Base-by-base conservation (phyloP, 2,329 filamentous ascomycete genomes). In the Scedosporium apiospermum region DNA sequence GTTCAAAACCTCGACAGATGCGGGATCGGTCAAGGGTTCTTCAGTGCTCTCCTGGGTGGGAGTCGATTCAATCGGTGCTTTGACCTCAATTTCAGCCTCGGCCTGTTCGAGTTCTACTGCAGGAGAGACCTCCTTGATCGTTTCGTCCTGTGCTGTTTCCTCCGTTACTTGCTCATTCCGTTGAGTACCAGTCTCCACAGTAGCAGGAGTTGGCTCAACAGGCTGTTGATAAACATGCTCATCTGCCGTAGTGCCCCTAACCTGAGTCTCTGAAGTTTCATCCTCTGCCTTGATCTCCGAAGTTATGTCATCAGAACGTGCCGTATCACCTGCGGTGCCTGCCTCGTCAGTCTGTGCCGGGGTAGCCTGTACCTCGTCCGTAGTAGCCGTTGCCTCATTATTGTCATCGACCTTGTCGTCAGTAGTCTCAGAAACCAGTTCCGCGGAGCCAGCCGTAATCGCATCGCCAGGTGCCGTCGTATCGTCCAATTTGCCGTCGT, bases 371-470 rank as follows among this genome's bases (percentile, higher is more conserved):
- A 27, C 53, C 23, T 26, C 53, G 23, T 26, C 21, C 53, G 53
- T 26, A 16, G 23, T 34, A 53, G 49, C 18, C 18, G 53, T n/a
- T 27, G 53, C 7, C 18, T 27, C 23, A n/a, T 57, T 34, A 12
- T 57, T 6, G 7, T 9, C 53, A 57, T 27, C 14, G 7, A 57
- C 7, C n/a, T 7, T 27, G 4, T 27, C 16, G 23, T 57, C 53
- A 27, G 14, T 34, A 55, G 57, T 12, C 60, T 62, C 61, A 59
- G 61, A 49, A n/a, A 42, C 58, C 51, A 30, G 34, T 30, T 61
- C 59, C 14, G 16, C 53, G 53, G 53, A 26, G 16, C 30, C 53
- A 34, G 30, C 23, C 23, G 58, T 51, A 49, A 3, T 34, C 12
- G 57, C 38, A 14, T 49, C 53, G 41, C 38, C 26, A 30, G 38